Conservation (phyloP, 2,329 filamentous ascomycete species). For the Zymoseptoria pseudotritici region DNA sequence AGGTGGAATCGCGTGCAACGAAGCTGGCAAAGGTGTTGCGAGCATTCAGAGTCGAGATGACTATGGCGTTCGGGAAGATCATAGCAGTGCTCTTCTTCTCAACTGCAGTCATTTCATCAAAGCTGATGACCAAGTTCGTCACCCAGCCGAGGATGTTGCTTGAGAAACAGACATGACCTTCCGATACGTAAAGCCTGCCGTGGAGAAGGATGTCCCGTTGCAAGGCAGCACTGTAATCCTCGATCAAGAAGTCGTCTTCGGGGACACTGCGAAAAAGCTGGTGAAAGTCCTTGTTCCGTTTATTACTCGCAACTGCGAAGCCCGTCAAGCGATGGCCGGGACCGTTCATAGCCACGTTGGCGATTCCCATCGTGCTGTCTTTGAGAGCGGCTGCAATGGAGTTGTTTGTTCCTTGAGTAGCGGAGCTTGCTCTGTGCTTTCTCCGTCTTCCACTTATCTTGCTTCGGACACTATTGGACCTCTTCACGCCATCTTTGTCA, state of each 20-base stretch:
- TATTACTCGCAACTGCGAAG: constrained; percentile 93
- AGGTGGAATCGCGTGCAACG: constrained; percentile 87
- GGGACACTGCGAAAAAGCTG: constrained; percentile 90
- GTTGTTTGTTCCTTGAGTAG: constrained; percentile 54
- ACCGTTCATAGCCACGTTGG: constrained; percentile 51
- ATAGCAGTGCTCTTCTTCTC: constrained; percentile 95
- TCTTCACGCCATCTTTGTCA: constrained; percentile 49
- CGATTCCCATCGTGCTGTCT: constrained; percentile 62
- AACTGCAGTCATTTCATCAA: constrained; percentile 93
- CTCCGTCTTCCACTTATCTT: constrained; percentile 45
- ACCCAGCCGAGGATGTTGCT: constrained; percentile 99
- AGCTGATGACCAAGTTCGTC: constrained; percentile 94
- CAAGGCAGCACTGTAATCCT: constrained; percentile 94
- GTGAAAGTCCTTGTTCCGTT: constrained; percentile 93
- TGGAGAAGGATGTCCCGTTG: constrained; percentile 94
- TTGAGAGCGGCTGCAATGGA: constrained; percentile 67
- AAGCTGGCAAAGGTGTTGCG: constrained; percentile 95
- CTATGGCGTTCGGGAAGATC: constrained; percentile 93
- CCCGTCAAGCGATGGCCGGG: constrained; percentile 75
- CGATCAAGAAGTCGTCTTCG: constrained; percentile 94
- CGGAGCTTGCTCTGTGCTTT: constrained; percentile 78
- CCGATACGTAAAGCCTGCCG: constrained; percentile 88
- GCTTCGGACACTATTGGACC: constrained; percentile 45
- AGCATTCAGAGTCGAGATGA: constrained; percentile 91
- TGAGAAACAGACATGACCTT: constrained; percentile 95